phyloP scores from a whole-genome alignment of 2,329 filamentous ascomycete species.

The Aspergillus spinulosporus region DNA sequence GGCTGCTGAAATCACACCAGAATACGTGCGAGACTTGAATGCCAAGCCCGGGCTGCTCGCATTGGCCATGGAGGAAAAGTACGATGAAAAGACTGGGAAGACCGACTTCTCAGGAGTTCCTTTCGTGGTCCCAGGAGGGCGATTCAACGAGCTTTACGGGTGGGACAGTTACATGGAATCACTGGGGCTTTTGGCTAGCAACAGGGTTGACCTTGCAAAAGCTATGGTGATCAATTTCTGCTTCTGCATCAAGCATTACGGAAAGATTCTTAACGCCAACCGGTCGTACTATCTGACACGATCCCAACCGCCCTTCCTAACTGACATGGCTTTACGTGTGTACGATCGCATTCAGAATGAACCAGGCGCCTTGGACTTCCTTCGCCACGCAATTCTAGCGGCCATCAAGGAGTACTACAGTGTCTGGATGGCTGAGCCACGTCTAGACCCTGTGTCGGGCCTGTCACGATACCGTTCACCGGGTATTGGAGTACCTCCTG shows the following conservation, averaged over 20 bases:
- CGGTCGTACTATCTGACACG: slow-evolving; percentile 92
- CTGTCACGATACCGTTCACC: slow-evolving; percentile 82
- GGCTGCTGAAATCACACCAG: slow-evolving; percentile 69
- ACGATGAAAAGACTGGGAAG: slow-evolving; percentile 66
- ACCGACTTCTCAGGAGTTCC: slow-evolving; percentile 76
- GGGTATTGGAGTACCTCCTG: slow-evolving; percentile 81
- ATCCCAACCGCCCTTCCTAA: slow-evolving; percentile 94
- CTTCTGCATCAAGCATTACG: slow-evolving; percentile 97
- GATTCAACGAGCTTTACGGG: slow-evolving; percentile 97
- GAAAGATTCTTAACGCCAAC: slow-evolving; percentile 96
- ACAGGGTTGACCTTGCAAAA: slow-evolving; percentile 83
- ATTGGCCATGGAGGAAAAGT: slow-evolving; percentile 78
- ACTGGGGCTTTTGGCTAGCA: slow-evolving; percentile 80
- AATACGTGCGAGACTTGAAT: slow-evolving; percentile 81
- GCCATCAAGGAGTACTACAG: slow-evolving; percentile 96
- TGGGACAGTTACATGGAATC: slow-evolving; percentile 99
- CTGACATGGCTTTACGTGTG: slow-evolving; percentile 92
- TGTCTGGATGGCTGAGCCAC: slow-evolving; percentile 79
- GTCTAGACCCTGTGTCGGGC: slow-evolving; percentile 73
- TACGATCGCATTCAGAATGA: slow-evolving; percentile 92
- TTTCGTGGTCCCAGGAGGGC: slow-evolving; percentile 94
- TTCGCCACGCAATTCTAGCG: slow-evolving; percentile 75
- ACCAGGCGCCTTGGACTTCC: slow-evolving; percentile 75
- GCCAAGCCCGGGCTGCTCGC: slow-evolving; percentile 84
- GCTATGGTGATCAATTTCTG: slow-evolving; percentile 95